Base-by-base conservation (phyloP, 768 basidiomycete genomes). In the Lentinula boryana region DNA sequence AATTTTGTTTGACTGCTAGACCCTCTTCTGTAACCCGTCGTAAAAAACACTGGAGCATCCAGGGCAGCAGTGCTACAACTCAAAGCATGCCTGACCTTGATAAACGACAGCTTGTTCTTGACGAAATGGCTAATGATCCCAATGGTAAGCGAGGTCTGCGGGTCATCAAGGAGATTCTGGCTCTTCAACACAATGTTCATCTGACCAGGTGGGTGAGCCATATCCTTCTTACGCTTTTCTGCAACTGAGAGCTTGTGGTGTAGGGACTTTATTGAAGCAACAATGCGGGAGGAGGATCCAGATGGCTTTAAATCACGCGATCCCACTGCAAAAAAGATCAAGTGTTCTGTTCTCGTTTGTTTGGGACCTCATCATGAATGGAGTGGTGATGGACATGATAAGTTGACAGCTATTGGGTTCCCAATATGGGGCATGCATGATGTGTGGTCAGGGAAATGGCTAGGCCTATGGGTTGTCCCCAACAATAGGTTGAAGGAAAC, bases 301-400 rank as follows among this genome's bases (percentile, higher is more conserved):
- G 67, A 68, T 9, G 70, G 66, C 12, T 73, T 73, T 65, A 43
- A 16, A 5, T 32, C 10, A 1, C 58, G 66, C 10, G 69, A 72
- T 44, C 74, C 71, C 1, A 62, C 58, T 4, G 61, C 63, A 1
- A 75, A 72, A 49, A 72, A 70, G 35, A 61, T 72, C 5, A 56
- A 64, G 33, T 46, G 66, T 9, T 0, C 6, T 2, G 8, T 21
- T 4, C 51, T 70, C 6, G 61, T 62, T 5, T 41, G 62, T 1
- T 54, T 74, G 43, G 74, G 75, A 1, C 63, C 66, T 4, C 58
- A 75, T 62, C 66, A 72, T 43, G 66, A 69, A 27, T 76, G 75
- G 72, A 67, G 65, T 52, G 69, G 63, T 7, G 70, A 75, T 67
- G 75, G 75, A 1, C 71, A 76, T 56, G 71, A 74, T 60, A 76